Base-by-base conservation (phyloP, 306 rosid genomes). In the Vigna reflexopilosa region DNA sequence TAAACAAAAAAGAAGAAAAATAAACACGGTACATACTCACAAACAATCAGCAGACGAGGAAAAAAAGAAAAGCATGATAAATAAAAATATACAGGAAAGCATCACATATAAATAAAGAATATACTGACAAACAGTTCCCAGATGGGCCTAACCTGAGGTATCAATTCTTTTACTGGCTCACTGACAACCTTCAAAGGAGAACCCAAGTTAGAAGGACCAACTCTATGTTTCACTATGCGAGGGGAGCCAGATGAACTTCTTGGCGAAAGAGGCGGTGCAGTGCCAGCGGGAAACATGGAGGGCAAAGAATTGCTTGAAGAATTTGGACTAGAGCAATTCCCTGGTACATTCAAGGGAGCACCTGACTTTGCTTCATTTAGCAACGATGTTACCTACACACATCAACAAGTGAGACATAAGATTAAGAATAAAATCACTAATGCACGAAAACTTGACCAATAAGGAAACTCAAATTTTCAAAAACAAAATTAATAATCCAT, bases 221-320 rank as follows among this genome's bases (percentile, higher is more conserved):
- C 80, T 91, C 99, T 93, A 51, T 85, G 98, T 83, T 90, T 96
- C 89, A 89, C 89, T 76, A 90, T 44, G 72, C 99, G 97, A 80
- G 99, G 99, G 84, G 99, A 96, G 66, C 99, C 98, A 17, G 98
- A 83, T 57, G 87, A 58, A 81, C 99, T 96, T 76, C 99, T 88
- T 0, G 99, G 99, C 22, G 99, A 96, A 59, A 96, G 85, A 30
- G 99, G 99, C 2, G 99, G 99, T 32, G 96, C 99, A 85, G 96
- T 93, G 76, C 99, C 99, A 1, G 99, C 99, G 38, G 98, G 98
- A 90, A 96, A 96, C 96, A 96, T 91, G 71, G 99, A 96, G 48
- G 99, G 99, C 88, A 96, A 82, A 34, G 98, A 77, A 86, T 77
- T 91, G 93, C 85, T 84, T 3, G 85, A 61, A 76, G 97, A 93